These are phyloP conservation scores for Novymonas esmeraldas DNA, from an alignment of 208 protist species.

Conservation along the genomic window DNA sequence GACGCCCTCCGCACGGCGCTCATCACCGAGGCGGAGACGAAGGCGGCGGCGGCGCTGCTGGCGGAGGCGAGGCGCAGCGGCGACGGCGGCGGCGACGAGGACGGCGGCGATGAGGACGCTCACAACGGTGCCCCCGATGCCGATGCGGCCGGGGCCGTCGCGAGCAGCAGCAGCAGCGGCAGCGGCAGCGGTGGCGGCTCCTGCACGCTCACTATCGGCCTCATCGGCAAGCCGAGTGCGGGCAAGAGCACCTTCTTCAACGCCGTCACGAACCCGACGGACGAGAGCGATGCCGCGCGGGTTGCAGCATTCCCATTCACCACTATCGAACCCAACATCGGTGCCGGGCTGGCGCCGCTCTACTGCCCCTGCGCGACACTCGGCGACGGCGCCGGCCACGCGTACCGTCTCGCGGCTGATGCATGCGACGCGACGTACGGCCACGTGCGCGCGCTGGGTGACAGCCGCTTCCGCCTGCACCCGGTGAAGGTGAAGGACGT, in stretches of 20 bases:
- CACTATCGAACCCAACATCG: slow-evolving; percentile 94
- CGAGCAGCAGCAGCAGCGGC: not conserved
- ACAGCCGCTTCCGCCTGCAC: slow-evolving; percentile 60
- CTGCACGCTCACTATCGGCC: slow-evolving; percentile 88
- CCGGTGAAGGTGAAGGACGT: slow-evolving; percentile 92
- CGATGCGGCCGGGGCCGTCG: not conserved
- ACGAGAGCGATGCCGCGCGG: slow-evolving; percentile 78
- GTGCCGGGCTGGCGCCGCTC: slow-evolving; percentile 54
- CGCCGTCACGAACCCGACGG: slow-evolving; percentile 84
- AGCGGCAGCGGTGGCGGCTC: slow-evolving; percentile 39
- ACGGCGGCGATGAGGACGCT: slow-evolving; percentile 4
- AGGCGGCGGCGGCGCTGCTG: slow-evolving; percentile 30
- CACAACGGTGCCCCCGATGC: slow-evolving; percentile 1
- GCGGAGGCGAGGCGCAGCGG: slow-evolving; percentile 12
- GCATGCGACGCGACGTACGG: slow-evolving; percentile 70
- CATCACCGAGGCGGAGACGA: slow-evolving; percentile 42
- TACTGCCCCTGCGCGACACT: slow-evolving; percentile 71
- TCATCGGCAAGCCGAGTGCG: slow-evolving; percentile 93
- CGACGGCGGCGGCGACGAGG: slow-evolving; percentile 2
- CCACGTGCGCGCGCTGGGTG: slow-evolving; percentile 47
- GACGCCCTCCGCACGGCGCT: slow-evolving; percentile 33
- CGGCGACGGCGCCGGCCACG: slow-evolving; percentile 2
- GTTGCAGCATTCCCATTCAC: slow-evolving; percentile 95
- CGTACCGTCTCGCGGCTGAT: slow-evolving; percentile 12
- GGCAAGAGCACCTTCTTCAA: slow-evolving; percentile 96